phyloP scores from a whole-genome alignment of 2,329 filamentous ascomycete genomes.

The Leptographium galeiforme region DNA sequence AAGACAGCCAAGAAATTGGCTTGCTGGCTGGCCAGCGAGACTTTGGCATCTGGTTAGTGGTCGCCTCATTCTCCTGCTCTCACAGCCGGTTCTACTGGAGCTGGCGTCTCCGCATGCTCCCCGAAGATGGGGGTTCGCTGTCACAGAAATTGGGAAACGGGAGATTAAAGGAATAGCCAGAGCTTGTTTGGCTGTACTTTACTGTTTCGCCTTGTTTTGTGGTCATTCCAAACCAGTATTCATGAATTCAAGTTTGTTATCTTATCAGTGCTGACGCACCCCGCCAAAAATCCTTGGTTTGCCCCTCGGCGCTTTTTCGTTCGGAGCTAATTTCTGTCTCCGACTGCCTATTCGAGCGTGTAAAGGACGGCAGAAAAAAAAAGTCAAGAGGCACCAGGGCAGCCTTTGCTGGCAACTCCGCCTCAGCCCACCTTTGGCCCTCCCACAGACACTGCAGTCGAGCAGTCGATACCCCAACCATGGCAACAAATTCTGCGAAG shows the following conservation, averaged over 20 bases:
- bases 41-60: too few relatives aligned
- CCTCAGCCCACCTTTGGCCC: neutral
- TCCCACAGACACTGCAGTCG: neutral
- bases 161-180: too few relatives aligned
- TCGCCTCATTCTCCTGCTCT: too few relatives aligned
- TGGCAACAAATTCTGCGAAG: conserved; percentile 14
- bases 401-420: neutral
- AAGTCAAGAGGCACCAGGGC: neutral
- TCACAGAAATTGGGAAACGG: too few relatives aligned
- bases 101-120: too few relatives aligned
- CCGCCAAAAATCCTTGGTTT: neutral
- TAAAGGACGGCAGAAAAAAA: neutral
- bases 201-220: too few relatives aligned
- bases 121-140: too few relatives aligned
- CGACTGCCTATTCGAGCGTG: conserved; percentile 1
- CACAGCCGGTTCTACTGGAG: too few relatives aligned
- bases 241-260: neutral
- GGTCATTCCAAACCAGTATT: too few relatives aligned
- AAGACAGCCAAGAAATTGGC: neutral
- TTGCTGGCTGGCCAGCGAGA: neutral
- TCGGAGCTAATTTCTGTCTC: neutral
- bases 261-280: neutral
- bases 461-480: conserved; percentile 1
- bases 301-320: neutral
- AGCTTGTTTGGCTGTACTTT: too few relatives aligned